Evolutionary conservation across 1,284 basidiomycete genomes (phyloP), one percentile per base, ranked within the genome.

Genomic region (Phellinidium pouzarii): DNA sequence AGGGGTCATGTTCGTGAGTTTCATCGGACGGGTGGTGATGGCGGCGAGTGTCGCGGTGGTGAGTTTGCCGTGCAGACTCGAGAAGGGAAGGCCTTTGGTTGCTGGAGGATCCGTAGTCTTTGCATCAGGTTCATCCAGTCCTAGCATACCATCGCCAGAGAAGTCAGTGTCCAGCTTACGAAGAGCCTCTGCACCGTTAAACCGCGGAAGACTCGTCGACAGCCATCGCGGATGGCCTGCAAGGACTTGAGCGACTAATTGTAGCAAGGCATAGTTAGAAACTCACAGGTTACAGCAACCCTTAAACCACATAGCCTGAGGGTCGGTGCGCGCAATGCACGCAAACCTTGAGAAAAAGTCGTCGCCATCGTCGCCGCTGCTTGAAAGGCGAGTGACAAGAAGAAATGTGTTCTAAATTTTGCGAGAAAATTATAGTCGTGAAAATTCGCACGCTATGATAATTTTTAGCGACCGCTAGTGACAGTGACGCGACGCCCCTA

Each of bases 1-100:
- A 9, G 82, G 69, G 2, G 88, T 87, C 91, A 97, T 94, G 48
- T 75, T 71, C 11, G 68, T 75, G 58, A 92, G 80, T 20, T 77
- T 72, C 75, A 94, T 89, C 0, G 91, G 91, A 34, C 70, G 71
- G 44, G 69, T 64, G 0, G 77, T 84, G 52, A 94, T 74, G 5
- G 89, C 84, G 57, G 76, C 74, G 29, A 89, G 69, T 0, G 84
- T 82, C 4, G 72, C 63, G 17, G 64, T 56, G 47, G 69, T 65
- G 55, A 84, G 59, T 17, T 63, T 62, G 22, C 66, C 71, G 58
- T 73, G 65, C 22, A 84, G 65, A 12, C 68, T 64, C 22, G 60
- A 51, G 64, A 83, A 82, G 0, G 68, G 65, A 1, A 64, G 22
- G 6, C 25, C 45, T 17, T 54, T 12, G 44, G 4, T 47, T n/a